These are phyloP conservation scores for Thalassiosira mediterranea DNA, from an alignment of 352 stramenopile species.

Conservation along the genomic window DNA sequence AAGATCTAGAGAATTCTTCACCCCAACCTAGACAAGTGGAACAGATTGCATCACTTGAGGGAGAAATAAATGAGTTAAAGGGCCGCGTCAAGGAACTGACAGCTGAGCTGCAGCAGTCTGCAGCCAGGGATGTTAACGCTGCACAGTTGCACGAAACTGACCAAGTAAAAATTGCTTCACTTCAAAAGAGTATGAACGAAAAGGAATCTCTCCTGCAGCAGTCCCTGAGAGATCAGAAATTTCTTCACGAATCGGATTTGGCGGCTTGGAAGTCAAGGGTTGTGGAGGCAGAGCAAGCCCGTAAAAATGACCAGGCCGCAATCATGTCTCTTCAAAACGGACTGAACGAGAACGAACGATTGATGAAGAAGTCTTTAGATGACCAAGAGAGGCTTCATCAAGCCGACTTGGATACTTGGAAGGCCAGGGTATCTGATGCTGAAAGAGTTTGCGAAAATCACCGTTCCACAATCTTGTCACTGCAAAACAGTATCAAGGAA, in stretches of 20 bases:
- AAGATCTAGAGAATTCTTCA: too few relatives aligned
- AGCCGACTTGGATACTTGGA: constrained; percentile 8
- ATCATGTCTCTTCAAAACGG: constrained; percentile 32
- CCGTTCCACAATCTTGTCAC: constrained; percentile 7
- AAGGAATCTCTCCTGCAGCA: neutral
- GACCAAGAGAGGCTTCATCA: constrained; percentile 23
- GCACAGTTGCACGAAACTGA: neutral
- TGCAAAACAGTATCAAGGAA: constrained; percentile 11
- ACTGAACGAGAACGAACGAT: constrained; percentile 23
- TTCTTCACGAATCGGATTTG: too few relatives aligned
- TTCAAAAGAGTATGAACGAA: neutral
- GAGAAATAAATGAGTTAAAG: neutral
- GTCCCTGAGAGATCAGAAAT: too few relatives aligned
- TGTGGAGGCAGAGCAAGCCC: too few relatives aligned
- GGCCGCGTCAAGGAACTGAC: neutral
- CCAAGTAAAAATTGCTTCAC: neutral
- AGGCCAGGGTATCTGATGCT: constrained; percentile 7
- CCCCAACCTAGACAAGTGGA: too few relatives aligned
- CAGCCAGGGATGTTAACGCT: neutral
- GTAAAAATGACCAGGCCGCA: constrained; percentile 13
- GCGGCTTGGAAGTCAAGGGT: too few relatives aligned
- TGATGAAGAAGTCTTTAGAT: constrained; percentile 8
- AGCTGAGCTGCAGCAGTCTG: constrained; percentile 4
- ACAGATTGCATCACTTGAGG: neutral
- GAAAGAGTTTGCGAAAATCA: constrained; percentile 10